Conservation (phyloP, 441 rosid genomes). For the Metrosideros polymorpha region DNA sequence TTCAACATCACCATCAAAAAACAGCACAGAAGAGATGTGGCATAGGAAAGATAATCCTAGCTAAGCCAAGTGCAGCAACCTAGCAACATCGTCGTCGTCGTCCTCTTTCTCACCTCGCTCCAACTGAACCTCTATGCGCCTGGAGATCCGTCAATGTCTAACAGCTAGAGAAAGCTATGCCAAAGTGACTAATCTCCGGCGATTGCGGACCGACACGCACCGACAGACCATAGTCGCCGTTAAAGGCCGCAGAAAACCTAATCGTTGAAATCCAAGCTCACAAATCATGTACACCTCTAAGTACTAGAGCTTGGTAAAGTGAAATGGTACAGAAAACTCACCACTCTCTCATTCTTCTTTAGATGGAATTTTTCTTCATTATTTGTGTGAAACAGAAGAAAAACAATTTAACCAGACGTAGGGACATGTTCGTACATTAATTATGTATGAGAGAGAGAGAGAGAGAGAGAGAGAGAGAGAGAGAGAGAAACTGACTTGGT, state of each 20-base stretch:
- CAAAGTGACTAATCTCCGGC: neutral
- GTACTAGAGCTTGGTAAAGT: neutral
- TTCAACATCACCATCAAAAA: neutral
- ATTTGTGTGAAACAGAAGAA: neutral
- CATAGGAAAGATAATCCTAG: neutral
- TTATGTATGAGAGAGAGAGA: too few species aligned
- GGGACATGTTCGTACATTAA: neutral
- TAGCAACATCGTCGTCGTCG: neutral
- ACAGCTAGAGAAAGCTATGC: neutral
- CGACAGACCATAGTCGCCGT: neutral
- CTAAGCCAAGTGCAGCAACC: neutral
- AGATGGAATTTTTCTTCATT: neutral
- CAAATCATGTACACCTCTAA: neutral
- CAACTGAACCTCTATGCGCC: neutral
- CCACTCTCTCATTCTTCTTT: neutral
- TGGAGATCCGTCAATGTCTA: neutral
- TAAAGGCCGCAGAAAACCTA: neutral
- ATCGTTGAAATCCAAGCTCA: neutral
- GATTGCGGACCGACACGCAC: neutral
- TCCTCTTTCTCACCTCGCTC: neutral
- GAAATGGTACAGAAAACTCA: neutral
- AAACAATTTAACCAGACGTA: neutral
- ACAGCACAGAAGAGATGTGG: neutral
- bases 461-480: neutral
- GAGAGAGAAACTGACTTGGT: neutral